These are phyloP conservation scores for Vigna trinervia DNA, from an alignment of 306 rosid species.

Conservation along the genomic window DNA sequence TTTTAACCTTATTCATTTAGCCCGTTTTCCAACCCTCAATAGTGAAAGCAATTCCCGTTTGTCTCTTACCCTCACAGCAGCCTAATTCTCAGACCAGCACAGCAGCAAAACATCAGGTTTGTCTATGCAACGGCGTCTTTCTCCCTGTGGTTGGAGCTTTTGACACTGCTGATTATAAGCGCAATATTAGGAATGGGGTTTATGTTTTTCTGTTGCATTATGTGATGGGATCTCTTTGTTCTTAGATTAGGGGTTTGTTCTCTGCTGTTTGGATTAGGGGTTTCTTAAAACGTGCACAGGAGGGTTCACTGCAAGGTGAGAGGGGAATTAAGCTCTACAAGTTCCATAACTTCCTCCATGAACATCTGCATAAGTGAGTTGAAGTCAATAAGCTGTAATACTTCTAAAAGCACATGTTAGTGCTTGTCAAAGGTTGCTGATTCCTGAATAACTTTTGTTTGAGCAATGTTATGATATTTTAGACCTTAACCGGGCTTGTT, in stretches of 20 bases:
- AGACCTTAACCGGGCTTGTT: background rate
- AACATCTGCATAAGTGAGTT: background rate
- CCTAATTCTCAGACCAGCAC: no score
- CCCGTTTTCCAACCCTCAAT: no score
- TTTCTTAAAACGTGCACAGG: no score
- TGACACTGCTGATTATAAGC: constrained; percentile 75
- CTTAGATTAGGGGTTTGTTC: background rate
- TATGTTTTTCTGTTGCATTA: background rate
- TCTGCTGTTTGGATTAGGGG: no score
- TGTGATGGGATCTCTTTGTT: background rate
- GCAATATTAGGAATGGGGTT: constrained; percentile 71
- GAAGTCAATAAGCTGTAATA: background rate
- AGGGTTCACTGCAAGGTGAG: no score
- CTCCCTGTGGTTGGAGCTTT: constrained; percentile 38
- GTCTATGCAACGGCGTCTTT: no score
- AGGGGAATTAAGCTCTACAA: no score
- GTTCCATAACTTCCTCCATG: no score
- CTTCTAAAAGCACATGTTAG: background rate
- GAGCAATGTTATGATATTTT: background rate
- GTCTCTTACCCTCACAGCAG: no score
- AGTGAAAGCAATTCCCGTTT: no score
- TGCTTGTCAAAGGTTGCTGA: background rate
- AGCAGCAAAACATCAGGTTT: no score
- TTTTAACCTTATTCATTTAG: no score
- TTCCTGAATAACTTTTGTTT: background rate